phyloP scores from a whole-genome alignment of 108 stramenopile species.

The Pseudonitzschia multiseries region DNA sequence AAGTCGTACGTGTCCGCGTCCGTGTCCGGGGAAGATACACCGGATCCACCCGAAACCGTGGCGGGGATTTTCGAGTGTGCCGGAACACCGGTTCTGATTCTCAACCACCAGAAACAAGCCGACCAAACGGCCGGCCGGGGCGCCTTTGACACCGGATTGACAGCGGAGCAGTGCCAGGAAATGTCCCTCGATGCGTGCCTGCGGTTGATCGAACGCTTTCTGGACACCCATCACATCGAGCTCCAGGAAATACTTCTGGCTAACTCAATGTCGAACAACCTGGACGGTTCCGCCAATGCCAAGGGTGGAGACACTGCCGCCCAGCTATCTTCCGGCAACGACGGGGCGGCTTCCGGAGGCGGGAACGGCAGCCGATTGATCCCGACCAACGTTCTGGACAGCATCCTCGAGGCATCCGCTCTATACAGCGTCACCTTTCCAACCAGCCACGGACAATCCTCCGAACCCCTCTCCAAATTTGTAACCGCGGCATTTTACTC shows the following conservation, averaged over 20 bases:
- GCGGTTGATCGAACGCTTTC: conserved; percentile 54
- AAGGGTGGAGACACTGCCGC: neutral
- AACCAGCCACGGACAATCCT: neutral
- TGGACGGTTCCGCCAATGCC: neutral
- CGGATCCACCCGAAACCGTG: conserved; percentile 57
- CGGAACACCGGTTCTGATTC: conserved; percentile 69
- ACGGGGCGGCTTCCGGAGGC: conserved; percentile 2
- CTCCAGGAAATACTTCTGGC: conserved; percentile 40
- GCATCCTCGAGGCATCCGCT: conserved; percentile 71
- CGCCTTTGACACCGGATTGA: conserved; percentile 32
- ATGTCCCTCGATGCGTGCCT: conserved; percentile 61
- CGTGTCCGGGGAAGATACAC: conserved; percentile 16
- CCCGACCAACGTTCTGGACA: conserved; percentile 69
- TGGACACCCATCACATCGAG: conserved; percentile 61
- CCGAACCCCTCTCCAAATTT: conserved; percentile 46
- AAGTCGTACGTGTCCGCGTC: neutral
- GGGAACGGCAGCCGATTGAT: conserved; percentile 22
- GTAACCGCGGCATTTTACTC: conserved; percentile 56
- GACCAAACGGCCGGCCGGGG: neutral
- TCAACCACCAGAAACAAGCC: conserved; percentile 14
- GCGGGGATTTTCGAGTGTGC: conserved; percentile 82
- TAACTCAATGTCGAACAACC: neutral
- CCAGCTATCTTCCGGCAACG: conserved; percentile 11
- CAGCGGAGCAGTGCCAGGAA: conserved; percentile 48
- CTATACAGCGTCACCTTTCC: conserved; percentile 65